Evolutionary conservation across 2,329 filamentous ascomycete species (phyloP).

Genomic region (Penicillium corylophilum): DNA sequence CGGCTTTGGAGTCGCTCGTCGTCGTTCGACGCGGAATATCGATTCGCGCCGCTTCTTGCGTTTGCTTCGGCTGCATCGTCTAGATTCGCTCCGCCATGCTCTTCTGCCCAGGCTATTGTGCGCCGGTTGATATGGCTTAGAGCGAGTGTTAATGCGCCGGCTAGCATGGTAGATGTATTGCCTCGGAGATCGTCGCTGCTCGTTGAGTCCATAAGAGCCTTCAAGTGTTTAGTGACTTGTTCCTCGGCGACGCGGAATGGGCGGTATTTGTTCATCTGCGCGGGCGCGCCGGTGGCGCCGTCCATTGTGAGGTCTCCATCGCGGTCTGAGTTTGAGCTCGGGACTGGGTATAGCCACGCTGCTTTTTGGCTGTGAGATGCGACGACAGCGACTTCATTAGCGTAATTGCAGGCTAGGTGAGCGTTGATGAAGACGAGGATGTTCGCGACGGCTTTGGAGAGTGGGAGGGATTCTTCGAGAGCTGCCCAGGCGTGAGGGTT

Average conservation of each 20-base stretch:
- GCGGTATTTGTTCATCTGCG: conserved; percentile 81
- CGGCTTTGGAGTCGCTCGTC: conserved; percentile 65
- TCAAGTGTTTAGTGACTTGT: conserved; percentile 72
- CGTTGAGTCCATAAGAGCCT: conserved; percentile 69
- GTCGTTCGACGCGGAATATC: conserved; percentile 24
- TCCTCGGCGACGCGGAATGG: conserved; percentile 86
- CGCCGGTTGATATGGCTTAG: conserved; percentile 88
- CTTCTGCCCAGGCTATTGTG: conserved; percentile 62
- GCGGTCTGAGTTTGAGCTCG: conserved; percentile 15
- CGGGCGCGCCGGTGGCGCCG: conserved; percentile 36
- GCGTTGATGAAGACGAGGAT: conserved; percentile 96
- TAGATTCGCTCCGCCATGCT: conserved; percentile 48
- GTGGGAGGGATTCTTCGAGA: conserved; percentile 69
- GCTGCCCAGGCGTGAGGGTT: conserved; percentile 93
- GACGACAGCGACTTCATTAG: conserved; percentile 88
- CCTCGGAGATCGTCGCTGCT: conserved; percentile 57
- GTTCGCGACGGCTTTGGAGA: conserved; percentile 81
- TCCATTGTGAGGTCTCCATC: conserved; percentile 62
- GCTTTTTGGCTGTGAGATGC: conserved; percentile 85
- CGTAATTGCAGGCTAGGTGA: conserved; percentile 88
- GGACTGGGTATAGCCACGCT: conserved; percentile 80
- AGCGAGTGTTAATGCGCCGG: conserved; percentile 85
- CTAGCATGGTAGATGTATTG: conserved; percentile 79
- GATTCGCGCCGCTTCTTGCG: conserved; percentile 30
- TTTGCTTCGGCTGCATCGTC: conserved; percentile 38